Evolutionary conservation across 192 early-diverging fungal genomes (phyloP).

Genomic region (Coemansia reversa): DNA sequence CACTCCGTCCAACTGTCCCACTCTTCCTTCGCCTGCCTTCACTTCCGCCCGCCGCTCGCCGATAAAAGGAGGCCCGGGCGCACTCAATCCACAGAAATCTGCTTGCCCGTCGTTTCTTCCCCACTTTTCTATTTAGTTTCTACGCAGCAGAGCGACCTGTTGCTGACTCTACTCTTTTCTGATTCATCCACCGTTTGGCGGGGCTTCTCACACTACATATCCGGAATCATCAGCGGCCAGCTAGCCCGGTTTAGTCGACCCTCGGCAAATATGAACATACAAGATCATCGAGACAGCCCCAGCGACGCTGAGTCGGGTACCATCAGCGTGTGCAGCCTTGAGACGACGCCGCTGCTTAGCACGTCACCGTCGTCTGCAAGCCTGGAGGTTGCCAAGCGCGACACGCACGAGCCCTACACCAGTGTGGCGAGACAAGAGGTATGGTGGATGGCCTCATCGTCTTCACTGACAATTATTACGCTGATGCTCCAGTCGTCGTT

Average conservation of each 20-base stretch:
- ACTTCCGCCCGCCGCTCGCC: no score
- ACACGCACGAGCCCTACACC: conserved; percentile 27
- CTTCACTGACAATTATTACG: conserved; percentile 26
- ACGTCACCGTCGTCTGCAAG: conserved; percentile 34
- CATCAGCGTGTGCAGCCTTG: conserved; percentile 5
- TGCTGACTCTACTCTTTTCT: neutral
- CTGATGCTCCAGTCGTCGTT: conserved; percentile 62
- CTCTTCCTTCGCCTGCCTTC: no score
- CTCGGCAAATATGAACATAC: conserved; percentile 13
- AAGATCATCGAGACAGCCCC: neutral
- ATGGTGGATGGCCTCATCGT: conserved; percentile 42
- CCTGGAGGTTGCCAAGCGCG: conserved; percentile 37
- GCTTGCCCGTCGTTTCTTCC: neutral
- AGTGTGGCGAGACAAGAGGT: conserved; percentile 22
- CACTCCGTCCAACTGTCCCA: no score
- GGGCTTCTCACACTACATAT: neutral
- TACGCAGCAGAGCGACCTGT: neutral
- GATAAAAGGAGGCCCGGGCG: no score
- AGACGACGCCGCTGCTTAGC: conserved; percentile 33
- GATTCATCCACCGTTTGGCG: neutral
- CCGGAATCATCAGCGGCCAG: neutral
- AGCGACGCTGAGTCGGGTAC: conserved; percentile 26
- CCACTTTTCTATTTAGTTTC: neutral
- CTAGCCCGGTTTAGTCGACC: neutral
- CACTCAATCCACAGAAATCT: neutral